These are phyloP conservation scores for Fusarium sp. DNA, from an alignment of 2,329 filamentous ascomycete genomes.

Conservation along the genomic window DNA sequence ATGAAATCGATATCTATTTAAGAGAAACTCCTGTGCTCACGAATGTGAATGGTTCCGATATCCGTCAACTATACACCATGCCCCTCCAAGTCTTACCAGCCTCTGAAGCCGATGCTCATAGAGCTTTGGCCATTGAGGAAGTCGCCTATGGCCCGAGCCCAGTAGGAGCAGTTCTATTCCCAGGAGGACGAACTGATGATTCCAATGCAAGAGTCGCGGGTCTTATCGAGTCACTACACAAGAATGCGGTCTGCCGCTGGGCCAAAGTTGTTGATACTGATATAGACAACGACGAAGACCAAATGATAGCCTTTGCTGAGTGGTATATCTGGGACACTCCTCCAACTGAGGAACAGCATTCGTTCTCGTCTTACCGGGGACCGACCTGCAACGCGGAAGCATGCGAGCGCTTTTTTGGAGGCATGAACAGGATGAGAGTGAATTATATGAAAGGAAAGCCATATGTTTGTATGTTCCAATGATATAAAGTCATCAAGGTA, in stretches of 20 bases:
- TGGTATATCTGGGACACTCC: conserved; percentile 51
- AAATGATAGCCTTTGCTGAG: conserved; percentile 53
- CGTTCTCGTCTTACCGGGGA: conserved; percentile 45
- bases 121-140: conserved; percentile 54
- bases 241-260: conserved; percentile 50
- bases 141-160: conserved; percentile 53
- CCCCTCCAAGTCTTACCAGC: conserved; percentile 54
- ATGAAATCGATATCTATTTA: neutral
- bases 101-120: conserved; percentile 52
- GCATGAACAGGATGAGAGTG: conserved; percentile 48
- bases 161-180: conserved; percentile 51
- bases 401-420: conserved; percentile 50
- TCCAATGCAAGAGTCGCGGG: conserved; percentile 37
- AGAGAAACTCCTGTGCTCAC: neutral
- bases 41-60: neutral
- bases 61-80: conserved; percentile 46
- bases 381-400: conserved; percentile 52
- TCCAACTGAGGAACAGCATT: conserved; percentile 34
- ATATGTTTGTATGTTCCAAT: conserved; percentile 51
- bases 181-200: conserved; percentile 41
- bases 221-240: conserved; percentile 39
- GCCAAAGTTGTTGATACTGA: conserved; percentile 53
- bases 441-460: conserved; percentile 50
- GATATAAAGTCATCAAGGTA: too few species aligned
- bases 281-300: conserved; percentile 43